Base-by-base conservation (phyloP, 768 basidiomycete species). In the Pisolithus tinctorius region DNA sequence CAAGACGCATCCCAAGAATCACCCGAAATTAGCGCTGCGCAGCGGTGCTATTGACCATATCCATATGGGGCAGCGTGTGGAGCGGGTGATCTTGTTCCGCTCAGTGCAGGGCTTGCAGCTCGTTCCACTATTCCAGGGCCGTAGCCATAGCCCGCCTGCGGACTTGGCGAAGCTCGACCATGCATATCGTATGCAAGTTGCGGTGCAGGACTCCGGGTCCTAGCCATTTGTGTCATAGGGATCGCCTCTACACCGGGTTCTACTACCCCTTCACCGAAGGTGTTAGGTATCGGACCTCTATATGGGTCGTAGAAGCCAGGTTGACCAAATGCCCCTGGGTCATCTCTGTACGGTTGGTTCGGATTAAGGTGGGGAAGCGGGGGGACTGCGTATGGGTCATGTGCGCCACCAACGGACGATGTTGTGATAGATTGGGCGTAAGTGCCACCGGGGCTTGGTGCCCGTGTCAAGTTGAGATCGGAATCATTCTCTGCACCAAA, bases 351-450 rank as follows among this genome's bases (percentile, higher is more conserved):
- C 1, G 87, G 86, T 57, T 77, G 75, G 64, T 79, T 85, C 6
- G 88, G 88, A 63, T 91, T 87, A 43, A 87, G 70, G 56, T 89
- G 86, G 10, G 88, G 88, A 20, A 89, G 73, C 14, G 88, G 88
- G 3, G 90, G 88, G 1, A 90, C 82, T 14, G 89, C 86, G 64
- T 91, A 92, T 2, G 88, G 88, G 58, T 91, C 88, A 9, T 56
- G 51, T n/a, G 60, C 56, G 5, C 56, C 16, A 11, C 64, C 59
- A 29, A 65, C 69, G 51, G 70, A 87, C 63, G 66, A 80, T 68
- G 56, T 63, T 6, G 62, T 67, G 3, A 77, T 64, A 16, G 76
- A 76, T 25, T 67, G 62, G 61, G 78, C 56, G 66, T 83, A 62
- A 71, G 76, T 74, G 55, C 71, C 74, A 16, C 67, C 68, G 50